phyloP scores from a whole-genome alignment of 441 rosid species.

The Arabidopsis hybrid region DNA sequence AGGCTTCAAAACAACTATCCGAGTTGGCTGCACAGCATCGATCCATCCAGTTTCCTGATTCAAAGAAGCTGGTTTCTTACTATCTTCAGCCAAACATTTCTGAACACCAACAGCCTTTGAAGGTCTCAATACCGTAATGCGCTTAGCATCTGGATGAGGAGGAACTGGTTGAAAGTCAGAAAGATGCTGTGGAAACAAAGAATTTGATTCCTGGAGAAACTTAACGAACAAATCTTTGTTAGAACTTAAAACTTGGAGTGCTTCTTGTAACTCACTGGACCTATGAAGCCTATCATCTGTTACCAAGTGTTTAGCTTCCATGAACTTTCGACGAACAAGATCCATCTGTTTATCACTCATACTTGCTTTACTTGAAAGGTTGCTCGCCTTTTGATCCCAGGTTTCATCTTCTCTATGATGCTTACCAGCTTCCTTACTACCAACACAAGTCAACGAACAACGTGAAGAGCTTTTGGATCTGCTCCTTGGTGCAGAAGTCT shows the following conservation, averaged over 20 bases:
- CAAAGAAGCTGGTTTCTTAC: conserved; percentile 50
- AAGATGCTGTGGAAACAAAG: conserved; percentile 64
- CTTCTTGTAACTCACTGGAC: conserved; percentile 84
- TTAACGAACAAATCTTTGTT: conserved; percentile 76
- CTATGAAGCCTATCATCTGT: conserved; percentile 75
- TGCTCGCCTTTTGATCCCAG: conserved; percentile 50
- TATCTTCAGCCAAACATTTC: conserved; percentile 46
- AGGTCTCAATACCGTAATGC: conserved; percentile 89
- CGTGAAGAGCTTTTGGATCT: conserved; percentile 57
- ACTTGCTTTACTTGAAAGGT: conserved; percentile 52
- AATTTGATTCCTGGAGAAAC: conserved; percentile 81
- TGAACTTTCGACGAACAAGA: conserved; percentile 81
- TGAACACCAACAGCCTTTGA: conserved; percentile 66
- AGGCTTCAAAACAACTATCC: conserved; percentile 92
- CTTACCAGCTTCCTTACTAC: conserved; percentile 20
- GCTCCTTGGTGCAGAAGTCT: conserved; percentile 57
- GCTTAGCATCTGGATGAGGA: conserved; percentile 71
- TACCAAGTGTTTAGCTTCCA: conserved; percentile 82
- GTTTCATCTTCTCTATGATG: conserved; percentile 50
- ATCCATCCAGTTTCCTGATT: conserved; percentile 54
- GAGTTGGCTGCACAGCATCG: conserved; percentile 67
- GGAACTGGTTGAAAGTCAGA: conserved; percentile 56
- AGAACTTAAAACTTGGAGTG: conserved; percentile 78
- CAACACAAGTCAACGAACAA: conserved; percentile 49
- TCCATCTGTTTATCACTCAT: conserved; percentile 59